Percentiles rank a stretch among this genome's conserved stretches.
Conservation (phyloP, 2,329 filamentous ascomycete species). For the Xylaria sp. region DNA sequence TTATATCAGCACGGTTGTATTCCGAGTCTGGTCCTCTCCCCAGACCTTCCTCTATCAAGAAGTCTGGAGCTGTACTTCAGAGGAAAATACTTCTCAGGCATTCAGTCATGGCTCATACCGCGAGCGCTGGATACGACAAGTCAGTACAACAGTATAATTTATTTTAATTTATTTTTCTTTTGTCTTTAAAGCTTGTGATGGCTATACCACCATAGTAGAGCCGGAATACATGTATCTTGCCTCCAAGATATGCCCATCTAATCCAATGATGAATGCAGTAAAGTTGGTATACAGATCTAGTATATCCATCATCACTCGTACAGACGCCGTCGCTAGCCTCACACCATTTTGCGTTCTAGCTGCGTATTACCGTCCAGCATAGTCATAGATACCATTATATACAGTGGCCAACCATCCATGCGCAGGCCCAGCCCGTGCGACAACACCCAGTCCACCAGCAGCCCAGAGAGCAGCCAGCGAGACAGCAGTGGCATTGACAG, state of each 20-base stretch:
- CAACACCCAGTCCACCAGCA: conserved; percentile 80
- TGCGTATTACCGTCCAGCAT: conserved; percentile 23
- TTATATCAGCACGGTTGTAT: not conserved
- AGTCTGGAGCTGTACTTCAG: not conserved
- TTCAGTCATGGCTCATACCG: no score
- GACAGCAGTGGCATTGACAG: conserved; percentile 73
- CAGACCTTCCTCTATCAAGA: no score
- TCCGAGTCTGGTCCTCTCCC: no score
- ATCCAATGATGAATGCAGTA: not conserved
- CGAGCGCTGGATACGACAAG: not conserved
- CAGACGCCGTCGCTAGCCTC: not conserved
- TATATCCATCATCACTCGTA: not conserved
- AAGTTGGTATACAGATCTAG: not conserved
- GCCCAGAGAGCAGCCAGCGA: conserved; percentile 78
- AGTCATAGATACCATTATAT: conserved; percentile 77
- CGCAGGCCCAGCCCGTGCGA: conserved; percentile 76
- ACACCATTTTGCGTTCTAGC: not conserved
- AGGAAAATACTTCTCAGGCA: not conserved
- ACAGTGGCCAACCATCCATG: conserved; percentile 82
- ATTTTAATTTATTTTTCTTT: no score
- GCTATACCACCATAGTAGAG: not conserved
- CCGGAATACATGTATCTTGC: not conserved
- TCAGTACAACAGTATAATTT: not conserved
- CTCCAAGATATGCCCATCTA: not conserved
- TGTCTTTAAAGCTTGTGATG: not conserved